Percentiles rank a stretch among this genome's conserved stretches.
These are phyloP conservation scores for Ensete glaucum DNA, from an alignment of 176 grass and related monocot genomes.

Conservation along the genomic window DNA sequence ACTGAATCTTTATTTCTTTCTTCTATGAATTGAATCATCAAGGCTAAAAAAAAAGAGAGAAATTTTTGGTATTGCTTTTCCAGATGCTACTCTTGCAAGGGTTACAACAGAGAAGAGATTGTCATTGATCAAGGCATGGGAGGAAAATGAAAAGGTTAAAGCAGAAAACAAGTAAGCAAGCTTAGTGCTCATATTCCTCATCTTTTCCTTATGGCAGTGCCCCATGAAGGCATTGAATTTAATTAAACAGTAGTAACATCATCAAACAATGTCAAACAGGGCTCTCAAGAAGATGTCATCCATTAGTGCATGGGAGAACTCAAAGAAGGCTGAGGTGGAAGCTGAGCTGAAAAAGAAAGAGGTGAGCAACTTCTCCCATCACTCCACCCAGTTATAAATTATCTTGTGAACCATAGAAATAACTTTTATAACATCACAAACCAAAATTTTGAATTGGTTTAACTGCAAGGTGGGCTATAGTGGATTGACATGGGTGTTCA, in stretches of 20 bases:
- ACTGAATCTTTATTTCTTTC: background rate
- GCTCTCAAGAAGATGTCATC: conserved; percentile 45
- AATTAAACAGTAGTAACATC: background rate
- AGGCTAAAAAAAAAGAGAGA: background rate
- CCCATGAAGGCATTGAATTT: too few relatives aligned
- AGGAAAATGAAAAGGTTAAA: conserved; percentile 63
- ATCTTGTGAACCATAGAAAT: too few relatives aligned
- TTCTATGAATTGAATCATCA: background rate
- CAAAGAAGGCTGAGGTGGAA: conserved; percentile 60
- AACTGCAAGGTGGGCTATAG: too few relatives aligned
- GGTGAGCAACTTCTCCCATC: conserved; percentile 26
- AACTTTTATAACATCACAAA: too few relatives aligned
- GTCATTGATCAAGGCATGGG: conserved; percentile 85
- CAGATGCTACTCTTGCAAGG: conserved; percentile 54
- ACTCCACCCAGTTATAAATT: too few relatives aligned
- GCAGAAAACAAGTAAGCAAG: conserved; percentile 65
- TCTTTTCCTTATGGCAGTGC: too few relatives aligned
- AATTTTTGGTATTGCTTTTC: background rate
- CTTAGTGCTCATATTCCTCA: too few relatives aligned
- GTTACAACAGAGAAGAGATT: conserved; percentile 47
- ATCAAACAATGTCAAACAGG: conserved; percentile 23
- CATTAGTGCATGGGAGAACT: conserved; percentile 82
- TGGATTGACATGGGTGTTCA: too few relatives aligned
- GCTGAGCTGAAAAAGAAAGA: conserved; percentile 61
- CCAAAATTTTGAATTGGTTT: too few relatives aligned